Percentiles rank a stretch among this genome's conserved stretches.
phyloP scores from a whole-genome alignment of 208 protist species.

The Acanthamoeba sp. region DNA sequence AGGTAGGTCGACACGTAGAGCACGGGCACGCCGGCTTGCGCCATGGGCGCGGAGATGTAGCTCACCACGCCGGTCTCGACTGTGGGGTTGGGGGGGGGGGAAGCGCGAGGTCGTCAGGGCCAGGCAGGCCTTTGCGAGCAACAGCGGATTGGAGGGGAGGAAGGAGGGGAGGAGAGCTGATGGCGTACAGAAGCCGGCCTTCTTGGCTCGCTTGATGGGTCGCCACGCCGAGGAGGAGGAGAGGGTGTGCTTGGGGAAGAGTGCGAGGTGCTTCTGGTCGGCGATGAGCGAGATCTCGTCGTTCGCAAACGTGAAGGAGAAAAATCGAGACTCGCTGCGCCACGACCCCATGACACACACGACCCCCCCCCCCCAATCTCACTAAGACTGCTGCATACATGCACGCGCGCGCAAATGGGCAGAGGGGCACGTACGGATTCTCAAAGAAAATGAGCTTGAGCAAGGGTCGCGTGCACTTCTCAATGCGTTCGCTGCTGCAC shows the following conservation, averaged over 20 bases:
- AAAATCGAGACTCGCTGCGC: constrained; percentile 50
- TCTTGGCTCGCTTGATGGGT: constrained; percentile 54
- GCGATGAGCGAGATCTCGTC: constrained; percentile 72
- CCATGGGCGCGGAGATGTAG: constrained; percentile 64
- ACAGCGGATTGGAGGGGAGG: not conserved
- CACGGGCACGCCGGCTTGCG: constrained; percentile 46
- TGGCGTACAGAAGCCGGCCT: constrained; percentile 71
- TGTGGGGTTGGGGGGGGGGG: not conserved
- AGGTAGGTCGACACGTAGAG: constrained; percentile 67
- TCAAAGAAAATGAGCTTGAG: constrained; percentile 71
- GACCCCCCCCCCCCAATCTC: too few relatives aligned
- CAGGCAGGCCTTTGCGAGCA: not conserved
- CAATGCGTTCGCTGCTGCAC: constrained; percentile 43
- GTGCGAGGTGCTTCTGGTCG: constrained; percentile 24
- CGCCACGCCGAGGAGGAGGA: constrained; percentile 35
- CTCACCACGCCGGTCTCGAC: constrained; percentile 69
- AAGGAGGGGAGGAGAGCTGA: not conserved
- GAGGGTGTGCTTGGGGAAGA: constrained; percentile 21
- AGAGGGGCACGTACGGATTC: constrained; percentile 17
- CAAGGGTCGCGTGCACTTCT: constrained; percentile 62
- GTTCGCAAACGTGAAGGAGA: constrained; percentile 64
- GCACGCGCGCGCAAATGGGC: too few relatives aligned
- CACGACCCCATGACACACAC: not conserved
- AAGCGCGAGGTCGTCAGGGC: not conserved
- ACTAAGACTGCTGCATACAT: too few relatives aligned